Evolutionary conservation across 1,284 basidiomycete genomes (phyloP).

Genomic region (Rhodofomes roseus): DNA sequence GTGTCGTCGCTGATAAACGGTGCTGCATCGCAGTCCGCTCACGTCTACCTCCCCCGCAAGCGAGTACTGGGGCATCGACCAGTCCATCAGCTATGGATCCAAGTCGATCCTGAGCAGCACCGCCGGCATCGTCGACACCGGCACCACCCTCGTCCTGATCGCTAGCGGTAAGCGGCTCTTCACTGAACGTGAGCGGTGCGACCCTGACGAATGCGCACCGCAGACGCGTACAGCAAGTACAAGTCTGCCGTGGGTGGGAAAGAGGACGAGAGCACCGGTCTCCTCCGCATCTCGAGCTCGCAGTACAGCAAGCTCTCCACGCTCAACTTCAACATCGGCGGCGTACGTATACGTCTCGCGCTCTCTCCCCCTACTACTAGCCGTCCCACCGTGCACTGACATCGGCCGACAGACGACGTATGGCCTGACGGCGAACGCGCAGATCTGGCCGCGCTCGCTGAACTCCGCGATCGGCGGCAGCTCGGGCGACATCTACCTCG

Average conservation of each 20-base stretch:
- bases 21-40: conserved; percentile 12
- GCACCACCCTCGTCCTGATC: conserved; percentile 12
- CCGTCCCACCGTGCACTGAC: no score
- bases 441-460: conserved; percentile 21
- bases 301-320: conserved; percentile 44
- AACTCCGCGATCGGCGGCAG: conserved; percentile 27
- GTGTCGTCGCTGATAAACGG: no score
- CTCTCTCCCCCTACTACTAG: background rate
- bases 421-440: conserved; percentile 17
- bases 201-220: background rate
- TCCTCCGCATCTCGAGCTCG: conserved; percentile 44
- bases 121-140: conserved; percentile 26
- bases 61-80: conserved; percentile 44
- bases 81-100: conserved; percentile 37
- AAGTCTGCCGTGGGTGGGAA: background rate
- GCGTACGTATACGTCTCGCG: conserved; percentile 20
- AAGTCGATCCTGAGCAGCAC: conserved; percentile 23
- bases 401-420: conserved; percentile 8
- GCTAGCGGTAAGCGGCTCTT: background rate
- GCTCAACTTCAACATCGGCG: conserved; percentile 49
- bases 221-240: background rate
- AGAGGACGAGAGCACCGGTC: conserved; percentile 42
- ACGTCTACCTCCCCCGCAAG: conserved; percentile 34
- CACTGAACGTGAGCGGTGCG: background rate
- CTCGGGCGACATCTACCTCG: conserved; percentile 23